phyloP scores from a whole-genome alignment of 371 early-diverging fungal species.

The Apophysomyces ossiformis region DNA sequence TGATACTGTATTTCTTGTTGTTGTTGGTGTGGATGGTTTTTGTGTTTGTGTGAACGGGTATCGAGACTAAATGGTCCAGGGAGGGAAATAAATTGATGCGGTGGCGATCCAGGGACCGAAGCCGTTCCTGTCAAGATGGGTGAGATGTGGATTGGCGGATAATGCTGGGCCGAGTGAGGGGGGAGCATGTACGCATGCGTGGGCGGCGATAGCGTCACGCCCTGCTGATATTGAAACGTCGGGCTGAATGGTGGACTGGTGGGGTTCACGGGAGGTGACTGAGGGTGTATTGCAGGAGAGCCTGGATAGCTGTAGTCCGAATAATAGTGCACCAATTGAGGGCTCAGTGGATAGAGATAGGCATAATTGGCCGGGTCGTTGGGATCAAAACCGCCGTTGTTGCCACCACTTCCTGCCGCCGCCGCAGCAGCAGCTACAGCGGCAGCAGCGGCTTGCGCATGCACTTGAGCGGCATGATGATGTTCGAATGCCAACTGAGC shows the following conservation, averaged over 20 bases:
- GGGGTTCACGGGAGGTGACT: constrained; percentile 49
- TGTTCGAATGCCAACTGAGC: constrained; percentile 11
- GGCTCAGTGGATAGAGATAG: constrained; percentile 43
- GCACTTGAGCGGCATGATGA: constrained; percentile 11
- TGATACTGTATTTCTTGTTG: constrained; percentile 34
- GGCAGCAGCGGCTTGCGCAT: constrained; percentile 11
- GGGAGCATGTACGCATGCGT: constrained; percentile 40
- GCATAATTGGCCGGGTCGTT: constrained; percentile 25
- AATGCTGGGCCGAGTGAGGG: constrained; percentile 32
- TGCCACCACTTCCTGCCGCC: constrained; percentile 1
- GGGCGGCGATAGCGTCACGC: constrained; percentile 35
- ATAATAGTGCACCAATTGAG: constrained; percentile 45
- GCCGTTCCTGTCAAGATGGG: constrained; percentile 40
- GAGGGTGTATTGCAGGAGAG: constrained; percentile 48
- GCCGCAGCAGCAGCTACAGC: constrained; percentile 6
- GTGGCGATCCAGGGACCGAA: constrained; percentile 31
- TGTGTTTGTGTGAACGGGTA: constrained; percentile 15
- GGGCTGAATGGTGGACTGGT: constrained; percentile 52
- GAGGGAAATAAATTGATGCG: constrained; percentile 23
- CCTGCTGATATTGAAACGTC: constrained; percentile 35
- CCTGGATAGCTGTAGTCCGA: constrained; percentile 45
- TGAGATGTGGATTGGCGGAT: constrained; percentile 45
- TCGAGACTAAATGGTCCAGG: constrained; percentile 26
- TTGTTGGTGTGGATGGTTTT: constrained; percentile 10
- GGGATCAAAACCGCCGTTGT: constrained; percentile 22